Evolutionary conservation across 73 alveolate species (phyloP), one percentile per base, ranked within the genome.

Genomic region (Blepharisma japonicum): DNA sequence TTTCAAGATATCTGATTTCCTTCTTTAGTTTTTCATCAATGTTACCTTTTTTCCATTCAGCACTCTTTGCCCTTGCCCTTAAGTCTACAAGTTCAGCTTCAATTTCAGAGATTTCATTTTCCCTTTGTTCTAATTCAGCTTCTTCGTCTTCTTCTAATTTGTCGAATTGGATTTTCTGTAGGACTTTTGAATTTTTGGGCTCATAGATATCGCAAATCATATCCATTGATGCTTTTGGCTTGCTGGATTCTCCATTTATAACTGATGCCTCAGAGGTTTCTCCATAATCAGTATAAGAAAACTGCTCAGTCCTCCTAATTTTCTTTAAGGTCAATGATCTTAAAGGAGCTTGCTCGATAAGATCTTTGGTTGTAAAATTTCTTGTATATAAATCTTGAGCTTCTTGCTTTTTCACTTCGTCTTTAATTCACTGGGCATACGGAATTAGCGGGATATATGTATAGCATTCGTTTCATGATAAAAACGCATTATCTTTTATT

Each of bases 1-100:
- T 84, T 3, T 89, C 83, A 68, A 91, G 97, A 48, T 81, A 86
- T 85, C 85, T 87, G 54, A 77, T 81, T 38, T 81, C 92, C 25
- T 88, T 87, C 66, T 83, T 68, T 7, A 93, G 83, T 56, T 79
- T 81, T 68, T 91, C 80, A 50, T 80, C 70, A 45, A 68, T 38
- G 8, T 76, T 56, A 21, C 83, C 90, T 23, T 56, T 81, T 53
- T 87, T 81, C 56, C 81, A 48, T 39, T 68, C 55, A 49, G 50
- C 42, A 38, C 38, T 50, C 42, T 71, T 54, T 39, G 56, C 54
- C 38, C 46, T 67, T 7, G 39, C 61, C 7, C 68, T 48, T 54
- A 72, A 18, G 32, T 77, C 89, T 20, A 55, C 68, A 20, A 85
- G 21, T 38, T 82, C 56, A 49, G 74, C 27, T 47, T 45, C 85